A percentile compares a stretch with the other conserved stretches of the same genome.
Conservation (phyloP, 2,329 filamentous ascomycete species). For the Colletotrichum theobromicola region DNA sequence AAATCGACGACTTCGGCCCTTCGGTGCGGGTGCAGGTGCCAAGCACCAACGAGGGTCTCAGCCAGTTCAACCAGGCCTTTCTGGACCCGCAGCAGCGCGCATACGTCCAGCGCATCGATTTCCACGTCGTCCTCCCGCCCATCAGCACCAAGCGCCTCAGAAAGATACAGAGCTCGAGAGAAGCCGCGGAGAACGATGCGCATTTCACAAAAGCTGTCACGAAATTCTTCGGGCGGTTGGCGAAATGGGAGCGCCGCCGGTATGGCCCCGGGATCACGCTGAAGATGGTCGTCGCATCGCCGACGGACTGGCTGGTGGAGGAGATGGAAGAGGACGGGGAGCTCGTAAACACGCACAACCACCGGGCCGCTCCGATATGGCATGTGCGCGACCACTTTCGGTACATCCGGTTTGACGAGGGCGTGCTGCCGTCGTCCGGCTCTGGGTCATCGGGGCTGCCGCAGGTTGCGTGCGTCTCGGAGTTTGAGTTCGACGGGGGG, state of each 20-base stretch:
- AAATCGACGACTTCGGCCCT: neutral
- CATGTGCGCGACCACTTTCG: neutral
- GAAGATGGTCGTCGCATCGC: neutral
- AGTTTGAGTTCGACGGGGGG: neutral
- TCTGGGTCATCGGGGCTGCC: neutral
- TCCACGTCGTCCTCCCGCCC: neutral
- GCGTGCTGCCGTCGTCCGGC: neutral
- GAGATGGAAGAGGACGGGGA: neutral
- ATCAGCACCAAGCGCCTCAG: neutral
- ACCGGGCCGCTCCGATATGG: neutral
- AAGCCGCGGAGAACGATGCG: neutral
- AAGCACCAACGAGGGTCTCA: neutral
- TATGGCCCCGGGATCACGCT: neutral
- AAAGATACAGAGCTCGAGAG: neutral
- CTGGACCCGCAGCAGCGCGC: neutral
- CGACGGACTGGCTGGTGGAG: neutral
- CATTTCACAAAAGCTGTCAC: neutral
- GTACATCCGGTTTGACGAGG: neutral
- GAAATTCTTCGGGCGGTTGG: neutral
- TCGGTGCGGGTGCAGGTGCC: neutral
- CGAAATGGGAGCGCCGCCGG: neutral
- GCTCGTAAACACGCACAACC: neutral
- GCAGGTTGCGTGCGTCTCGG: neutral
- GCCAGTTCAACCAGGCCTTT: slow-evolving; percentile 4
- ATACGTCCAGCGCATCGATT: neutral